Base-by-base conservation (phyloP, 1,139 yeast species). In the Taphrina betulina region DNA sequence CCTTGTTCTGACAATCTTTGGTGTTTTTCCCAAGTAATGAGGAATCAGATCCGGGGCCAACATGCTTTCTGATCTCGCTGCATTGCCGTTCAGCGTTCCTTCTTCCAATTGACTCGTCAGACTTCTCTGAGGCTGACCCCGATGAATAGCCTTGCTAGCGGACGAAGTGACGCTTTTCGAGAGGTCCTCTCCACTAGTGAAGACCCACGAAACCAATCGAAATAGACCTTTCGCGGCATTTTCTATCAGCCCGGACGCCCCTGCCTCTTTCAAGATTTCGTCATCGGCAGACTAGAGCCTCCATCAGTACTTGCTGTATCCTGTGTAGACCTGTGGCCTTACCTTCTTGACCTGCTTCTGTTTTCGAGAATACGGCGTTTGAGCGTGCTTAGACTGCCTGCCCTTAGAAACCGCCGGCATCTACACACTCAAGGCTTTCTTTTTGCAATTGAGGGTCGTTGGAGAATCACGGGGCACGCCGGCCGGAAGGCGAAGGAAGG, bases 11-110 rank as follows among this genome's bases (percentile, higher is more conserved):
- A 35, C 51, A 7, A 17, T 34, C 14, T 20, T 5, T 14, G 57
- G 57, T 10, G 57, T 52, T n/a, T 52, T 42, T 31, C 57, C 57
- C n/a, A 52, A 38, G 33, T 43, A 52, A 19, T 52, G 57, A 4
- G 57, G 57, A 7, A 34, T 36, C n/a, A 52, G 57, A 14, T 52
- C 57, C n/a, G 48, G 50, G n/a, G 43, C 36, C 17, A 52, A n/a
- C 31, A 52, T 24, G 29, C 51, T 33, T 17, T 22, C 24, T n/a
- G 40, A 22, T 22, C 10, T 10, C 17, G 28, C 4, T 5, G 20
- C n/a, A 8, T 34, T n/a, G 22, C 17, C 14, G 17, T 50, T 41
- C 34, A 40, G 43, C 8, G 41, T 50, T 5, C 54, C 54, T 7
- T 50, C 54, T 17, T 50, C 54, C 22, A 50, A 22, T 34, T 40